Evolutionary conservation across 2,329 filamentous ascomycete genomes (phyloP).

Genomic region (Aspergillus terreus): DNA sequence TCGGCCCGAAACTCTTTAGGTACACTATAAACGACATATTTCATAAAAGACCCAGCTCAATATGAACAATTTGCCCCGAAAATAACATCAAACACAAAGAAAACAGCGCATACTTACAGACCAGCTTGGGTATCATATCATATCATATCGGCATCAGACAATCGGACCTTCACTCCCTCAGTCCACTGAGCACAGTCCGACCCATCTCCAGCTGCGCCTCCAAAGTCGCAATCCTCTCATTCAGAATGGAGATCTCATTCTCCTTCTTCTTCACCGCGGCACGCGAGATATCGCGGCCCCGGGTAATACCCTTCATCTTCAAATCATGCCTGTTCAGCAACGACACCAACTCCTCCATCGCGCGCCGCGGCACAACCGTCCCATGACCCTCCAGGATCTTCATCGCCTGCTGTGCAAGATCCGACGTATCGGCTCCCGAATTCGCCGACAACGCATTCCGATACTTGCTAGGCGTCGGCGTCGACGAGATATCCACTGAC

Average conservation of each 20-base stretch:
- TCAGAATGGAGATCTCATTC: slow-evolving; percentile 61
- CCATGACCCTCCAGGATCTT: slow-evolving; percentile 33
- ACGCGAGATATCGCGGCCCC: slow-evolving; percentile 65
- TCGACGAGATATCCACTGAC: slow-evolving; percentile 27
- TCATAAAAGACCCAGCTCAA: neutral
- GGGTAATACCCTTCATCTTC: slow-evolving; percentile 57
- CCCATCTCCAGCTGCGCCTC: slow-evolving; percentile 56
- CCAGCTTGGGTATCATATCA: slow-evolving; percentile 1
- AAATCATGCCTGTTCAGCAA: slow-evolving; percentile 56
- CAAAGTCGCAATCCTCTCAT: slow-evolving; percentile 59
- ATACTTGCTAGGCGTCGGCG: slow-evolving; percentile 31
- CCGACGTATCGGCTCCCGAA: slow-evolving; percentile 18
- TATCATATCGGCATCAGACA: neutral
- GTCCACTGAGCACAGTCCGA: slow-evolving; percentile 41
- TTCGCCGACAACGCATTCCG: slow-evolving; percentile 21
- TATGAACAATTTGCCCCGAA: neutral
- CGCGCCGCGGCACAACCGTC: slow-evolving; percentile 29
- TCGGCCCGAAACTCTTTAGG: too few relatives aligned
- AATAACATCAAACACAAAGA: neutral
- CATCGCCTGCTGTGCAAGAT: slow-evolving; percentile 22
- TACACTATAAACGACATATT: neutral
- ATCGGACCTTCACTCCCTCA: slow-evolving; percentile 21
- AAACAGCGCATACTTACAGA: neutral
- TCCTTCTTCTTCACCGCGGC: slow-evolving; percentile 62
- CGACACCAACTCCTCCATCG: slow-evolving; percentile 33